phyloP scores from a whole-genome alignment of 2,329 filamentous ascomycete genomes.

The Fusarium sp. region DNA sequence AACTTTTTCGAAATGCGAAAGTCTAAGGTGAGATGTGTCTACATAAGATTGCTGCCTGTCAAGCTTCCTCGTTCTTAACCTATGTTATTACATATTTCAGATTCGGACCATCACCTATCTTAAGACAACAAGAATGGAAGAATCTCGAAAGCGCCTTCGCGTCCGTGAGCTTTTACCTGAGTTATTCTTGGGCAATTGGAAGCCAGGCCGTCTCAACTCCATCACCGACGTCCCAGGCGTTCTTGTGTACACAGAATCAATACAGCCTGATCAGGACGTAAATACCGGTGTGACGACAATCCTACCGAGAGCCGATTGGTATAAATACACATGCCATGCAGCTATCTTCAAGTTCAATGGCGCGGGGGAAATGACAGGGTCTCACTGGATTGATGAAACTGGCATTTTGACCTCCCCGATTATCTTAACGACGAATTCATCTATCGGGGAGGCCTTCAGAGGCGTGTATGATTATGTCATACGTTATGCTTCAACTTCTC shows the following conservation, averaged over 20 bases:
- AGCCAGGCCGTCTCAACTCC: slow-evolving; percentile 59
- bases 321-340: slow-evolving; percentile 58
- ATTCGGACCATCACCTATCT: too few species aligned
- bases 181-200: slow-evolving; percentile 57
- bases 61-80: neutral
- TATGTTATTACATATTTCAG: neutral
- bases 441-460: slow-evolving; percentile 67
- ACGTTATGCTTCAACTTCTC: slow-evolving; percentile 55
- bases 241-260: slow-evolving; percentile 58
- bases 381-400: slow-evolving; percentile 71
- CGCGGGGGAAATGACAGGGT: slow-evolving; percentile 70
- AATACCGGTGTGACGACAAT: slow-evolving; percentile 64
- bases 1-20: slow-evolving; percentile 6
- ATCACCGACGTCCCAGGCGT: slow-evolving; percentile 64
- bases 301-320: slow-evolving; percentile 59
- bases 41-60: neutral
- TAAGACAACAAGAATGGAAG: neutral
- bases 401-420: slow-evolving; percentile 69
- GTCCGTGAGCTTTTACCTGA: slow-evolving; percentile 59
- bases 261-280: slow-evolving; percentile 52
- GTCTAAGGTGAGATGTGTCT: neutral
- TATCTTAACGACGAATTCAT: slow-evolving; percentile 68
- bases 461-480: slow-evolving; percentile 68
- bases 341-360: slow-evolving; percentile 73
- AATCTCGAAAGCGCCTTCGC: slow-evolving; percentile 28